phyloP scores from a whole-genome alignment of 495 filamentous ascomycete genomes.

The Stereocaulon alpinum region DNA sequence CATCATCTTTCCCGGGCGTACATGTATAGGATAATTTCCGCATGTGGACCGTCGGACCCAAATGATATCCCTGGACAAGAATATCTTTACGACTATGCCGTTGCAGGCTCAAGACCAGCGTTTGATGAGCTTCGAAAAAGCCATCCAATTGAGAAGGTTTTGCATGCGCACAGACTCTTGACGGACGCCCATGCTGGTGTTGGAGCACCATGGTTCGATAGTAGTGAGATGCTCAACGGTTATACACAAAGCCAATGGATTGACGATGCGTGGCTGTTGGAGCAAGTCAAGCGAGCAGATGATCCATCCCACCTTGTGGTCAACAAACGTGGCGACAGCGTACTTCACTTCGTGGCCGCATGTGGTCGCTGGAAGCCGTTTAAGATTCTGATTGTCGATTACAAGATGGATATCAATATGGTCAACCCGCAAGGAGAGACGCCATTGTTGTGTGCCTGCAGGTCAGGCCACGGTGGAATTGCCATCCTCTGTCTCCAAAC shows the following conservation, averaged over 20 bases:
- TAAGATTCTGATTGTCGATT: conserved; percentile 6
- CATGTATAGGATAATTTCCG: conserved; percentile 4
- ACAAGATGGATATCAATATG: conserved; percentile 13
- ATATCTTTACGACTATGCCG: conserved; percentile 14
- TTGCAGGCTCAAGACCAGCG: conserved; percentile 5
- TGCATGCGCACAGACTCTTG: not conserved
- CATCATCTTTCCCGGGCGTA: conserved; percentile 7
- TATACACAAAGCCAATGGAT: conserved; percentile 14
- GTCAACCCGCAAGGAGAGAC: conserved; percentile 12
- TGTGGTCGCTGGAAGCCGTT: conserved; percentile 15
- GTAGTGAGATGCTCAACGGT: conserved; percentile 13
- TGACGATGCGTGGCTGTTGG: conserved; percentile 7
- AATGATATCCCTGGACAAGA: not conserved
- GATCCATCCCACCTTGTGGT: conserved; percentile 4
- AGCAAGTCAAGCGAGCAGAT: not conserved
- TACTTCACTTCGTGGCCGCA: conserved; percentile 12
- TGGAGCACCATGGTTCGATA: conserved; percentile 7
- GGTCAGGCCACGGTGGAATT: conserved; percentile 13
- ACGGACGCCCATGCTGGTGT: conserved; percentile 5
- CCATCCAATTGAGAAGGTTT: not conserved
- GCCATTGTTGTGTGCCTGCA: conserved; percentile 10
- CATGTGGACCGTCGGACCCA: conserved; percentile 1
- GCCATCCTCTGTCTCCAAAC: conserved; percentile 10
- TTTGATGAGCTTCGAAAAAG: conserved; percentile 5
- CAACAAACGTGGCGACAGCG: conserved; percentile 16